phyloP scores from a whole-genome alignment of 495 filamentous ascomycete genomes.

The Aspergillus wentii region DNA sequence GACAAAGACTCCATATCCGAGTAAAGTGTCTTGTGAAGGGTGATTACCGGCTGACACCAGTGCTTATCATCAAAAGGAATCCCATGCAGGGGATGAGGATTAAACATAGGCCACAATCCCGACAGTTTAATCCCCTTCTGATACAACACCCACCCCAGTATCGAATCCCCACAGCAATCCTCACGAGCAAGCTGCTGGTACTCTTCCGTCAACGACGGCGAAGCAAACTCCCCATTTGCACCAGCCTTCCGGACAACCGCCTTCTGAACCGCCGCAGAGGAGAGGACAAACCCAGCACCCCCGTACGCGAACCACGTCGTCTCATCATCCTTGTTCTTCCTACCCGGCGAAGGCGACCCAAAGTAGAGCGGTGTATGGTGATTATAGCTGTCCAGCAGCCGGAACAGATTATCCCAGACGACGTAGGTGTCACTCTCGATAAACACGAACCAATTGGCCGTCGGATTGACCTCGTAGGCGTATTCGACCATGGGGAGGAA shows the following conservation, averaged over 20 bases:
- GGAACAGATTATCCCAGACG: constrained; percentile 58
- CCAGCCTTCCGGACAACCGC: constrained; percentile 18
- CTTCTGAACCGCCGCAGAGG: constrained; percentile 39
- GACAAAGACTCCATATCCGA: constrained; percentile 19
- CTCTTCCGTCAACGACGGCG: constrained; percentile 20
- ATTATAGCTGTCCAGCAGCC: constrained; percentile 47
- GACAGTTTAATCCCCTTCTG: constrained; percentile 38
- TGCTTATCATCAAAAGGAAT: constrained; percentile 31
- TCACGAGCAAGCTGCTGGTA: constrained; percentile 29
- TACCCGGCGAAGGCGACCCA: constrained; percentile 38
- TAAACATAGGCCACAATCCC: constrained; percentile 52
- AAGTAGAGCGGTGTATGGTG: constrained; percentile 47
- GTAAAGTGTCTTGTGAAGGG: constrained; percentile 42
- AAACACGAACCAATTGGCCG: constrained; percentile 58
- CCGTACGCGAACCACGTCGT: constrained; percentile 47
- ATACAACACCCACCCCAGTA: constrained; percentile 43
- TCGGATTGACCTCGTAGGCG: constrained; percentile 47
- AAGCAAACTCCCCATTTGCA: constrained; percentile 10
- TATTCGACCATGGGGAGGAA: constrained; percentile 57
- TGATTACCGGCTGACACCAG: constrained; percentile 51
- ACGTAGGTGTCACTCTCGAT: constrained; percentile 60
- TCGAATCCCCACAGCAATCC: constrained; percentile 52
- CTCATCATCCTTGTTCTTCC: constrained; percentile 26
- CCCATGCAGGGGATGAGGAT: constrained; percentile 31
- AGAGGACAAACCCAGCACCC: constrained; percentile 49